Conservation (phyloP, 306 rosid species). For the Carpinus viminea region DNA sequence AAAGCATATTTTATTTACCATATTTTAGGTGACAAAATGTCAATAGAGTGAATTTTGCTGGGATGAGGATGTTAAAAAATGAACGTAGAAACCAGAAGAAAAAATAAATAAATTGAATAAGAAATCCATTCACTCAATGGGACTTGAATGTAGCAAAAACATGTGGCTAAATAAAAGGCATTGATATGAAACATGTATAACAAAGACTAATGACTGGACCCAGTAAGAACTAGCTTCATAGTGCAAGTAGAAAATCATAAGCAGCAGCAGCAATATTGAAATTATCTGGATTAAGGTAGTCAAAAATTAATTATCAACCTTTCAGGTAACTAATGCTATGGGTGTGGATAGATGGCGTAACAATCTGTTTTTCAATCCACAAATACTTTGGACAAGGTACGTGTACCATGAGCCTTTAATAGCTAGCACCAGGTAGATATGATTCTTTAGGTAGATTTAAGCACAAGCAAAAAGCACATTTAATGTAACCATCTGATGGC, state of each 20-base stretch:
- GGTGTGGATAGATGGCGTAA: background rate
- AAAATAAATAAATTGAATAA: background rate
- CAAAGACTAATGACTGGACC: background rate
- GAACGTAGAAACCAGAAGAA: background rate
- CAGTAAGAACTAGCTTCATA: background rate
- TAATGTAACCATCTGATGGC: background rate
- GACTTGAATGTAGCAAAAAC: background rate
- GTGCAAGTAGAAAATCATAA: background rate
- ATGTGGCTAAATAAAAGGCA: background rate
- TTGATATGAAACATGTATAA: background rate
- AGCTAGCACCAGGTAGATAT: background rate
- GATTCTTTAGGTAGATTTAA: background rate
- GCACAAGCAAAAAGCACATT: background rate
- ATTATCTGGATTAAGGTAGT: background rate
- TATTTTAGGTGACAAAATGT: no score
- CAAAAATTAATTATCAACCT: background rate
- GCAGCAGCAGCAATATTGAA: background rate
- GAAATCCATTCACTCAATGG: background rate
- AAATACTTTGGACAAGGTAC: background rate
- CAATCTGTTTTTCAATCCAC: background rate
- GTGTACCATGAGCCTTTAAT: background rate
- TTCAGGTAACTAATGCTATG: background rate
- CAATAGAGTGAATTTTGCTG: background rate
- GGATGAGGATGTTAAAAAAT: background rate
- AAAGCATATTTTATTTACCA: no score